These are phyloP conservation scores for Fraxinus latifolia DNA, from an alignment of 305 asterid genomes.

Conservation along the genomic window DNA sequence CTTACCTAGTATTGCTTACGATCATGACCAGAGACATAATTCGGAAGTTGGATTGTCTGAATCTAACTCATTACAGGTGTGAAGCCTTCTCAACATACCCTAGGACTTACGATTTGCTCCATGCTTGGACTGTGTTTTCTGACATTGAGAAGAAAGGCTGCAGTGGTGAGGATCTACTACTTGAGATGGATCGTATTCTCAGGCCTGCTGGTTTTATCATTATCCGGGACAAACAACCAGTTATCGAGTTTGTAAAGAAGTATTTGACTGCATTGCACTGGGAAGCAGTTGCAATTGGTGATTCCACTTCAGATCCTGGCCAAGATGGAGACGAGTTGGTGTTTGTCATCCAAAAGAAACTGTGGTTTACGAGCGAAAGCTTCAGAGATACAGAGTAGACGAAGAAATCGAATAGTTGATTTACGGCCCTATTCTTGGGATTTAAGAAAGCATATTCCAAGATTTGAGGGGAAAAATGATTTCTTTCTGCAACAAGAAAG, in stretches of 20 bases:
- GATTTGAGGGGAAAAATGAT: constrained; percentile 21
- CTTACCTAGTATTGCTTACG: background rate
- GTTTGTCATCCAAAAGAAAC: constrained; percentile 66
- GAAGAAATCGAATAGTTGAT: constrained; percentile 6
- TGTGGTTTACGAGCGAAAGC: constrained; percentile 83
- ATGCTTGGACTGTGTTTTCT: constrained; percentile 72
- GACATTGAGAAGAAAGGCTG: constrained; percentile 89
- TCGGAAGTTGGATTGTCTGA: background rate
- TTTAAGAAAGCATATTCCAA: constrained; percentile 37
- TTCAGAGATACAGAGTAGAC: constrained; percentile 56
- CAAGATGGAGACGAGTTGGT: constrained; percentile 67
- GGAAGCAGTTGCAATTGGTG: constrained; percentile 70
- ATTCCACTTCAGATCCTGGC: constrained; percentile 47
- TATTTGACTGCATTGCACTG: constrained; percentile 74
- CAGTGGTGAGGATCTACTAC: constrained; percentile 76
- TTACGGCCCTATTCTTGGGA: constrained; percentile 29
- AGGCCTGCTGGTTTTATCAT: constrained; percentile 84
- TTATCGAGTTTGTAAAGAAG: constrained; percentile 74
- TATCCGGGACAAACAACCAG: constrained; percentile 60
- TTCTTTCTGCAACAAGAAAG: constrained; percentile 32
- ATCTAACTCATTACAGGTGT: constrained; percentile 51
- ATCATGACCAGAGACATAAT: background rate
- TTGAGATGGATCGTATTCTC: constrained; percentile 86
- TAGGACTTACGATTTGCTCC: constrained; percentile 78
- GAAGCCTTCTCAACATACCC: constrained; percentile 92